A percentile compares a stretch with the other conserved stretches of the same genome.
Evolutionary conservation across 345 rosid genomes (phyloP).

Genomic region (Excoecaria cochinchinensis): DNA sequence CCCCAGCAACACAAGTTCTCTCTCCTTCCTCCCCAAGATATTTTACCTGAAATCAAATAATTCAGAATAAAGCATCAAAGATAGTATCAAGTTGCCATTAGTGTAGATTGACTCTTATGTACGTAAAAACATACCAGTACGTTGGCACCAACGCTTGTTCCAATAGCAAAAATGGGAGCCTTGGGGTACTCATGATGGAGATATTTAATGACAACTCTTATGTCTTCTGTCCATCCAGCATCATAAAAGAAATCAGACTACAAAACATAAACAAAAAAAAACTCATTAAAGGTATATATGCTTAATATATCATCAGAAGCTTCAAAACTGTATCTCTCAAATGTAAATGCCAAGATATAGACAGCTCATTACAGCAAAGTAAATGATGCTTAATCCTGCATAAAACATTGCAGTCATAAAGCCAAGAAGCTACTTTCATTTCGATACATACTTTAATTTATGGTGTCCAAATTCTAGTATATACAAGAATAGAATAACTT

Average conservation of each 20-base stretch:
- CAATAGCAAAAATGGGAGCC: slow-evolving; percentile 83
- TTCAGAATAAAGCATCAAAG: background rate
- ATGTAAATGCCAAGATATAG: background rate
- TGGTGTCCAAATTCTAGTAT: background rate
- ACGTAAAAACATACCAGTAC: slow-evolving; percentile 50
- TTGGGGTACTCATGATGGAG: slow-evolving; percentile 63
- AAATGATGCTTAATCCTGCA: background rate
- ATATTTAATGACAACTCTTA: slow-evolving; percentile 48
- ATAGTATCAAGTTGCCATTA: background rate
- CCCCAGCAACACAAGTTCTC: slow-evolving; percentile 70
- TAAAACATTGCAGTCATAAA: background rate
- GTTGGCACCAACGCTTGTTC: slow-evolving; percentile 95
- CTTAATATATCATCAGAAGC: background rate
- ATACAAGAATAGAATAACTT: background rate
- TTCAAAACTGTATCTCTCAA: background rate
- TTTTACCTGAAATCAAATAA: slow-evolving; percentile 59
- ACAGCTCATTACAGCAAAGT: background rate
- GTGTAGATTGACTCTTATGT: background rate
- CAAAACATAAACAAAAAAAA: slow-evolving; percentile 3
- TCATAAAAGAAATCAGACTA: slow-evolving; percentile 94
- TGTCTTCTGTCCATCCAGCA: slow-evolving; percentile 93
- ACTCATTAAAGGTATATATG: background rate
- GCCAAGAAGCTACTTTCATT: background rate
- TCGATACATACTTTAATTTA: background rate
- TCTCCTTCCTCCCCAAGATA: slow-evolving; percentile 90